These are phyloP conservation scores for Pythium sukuiense DNA, from an alignment of 352 stramenopile species.

Conservation along the genomic window DNA sequence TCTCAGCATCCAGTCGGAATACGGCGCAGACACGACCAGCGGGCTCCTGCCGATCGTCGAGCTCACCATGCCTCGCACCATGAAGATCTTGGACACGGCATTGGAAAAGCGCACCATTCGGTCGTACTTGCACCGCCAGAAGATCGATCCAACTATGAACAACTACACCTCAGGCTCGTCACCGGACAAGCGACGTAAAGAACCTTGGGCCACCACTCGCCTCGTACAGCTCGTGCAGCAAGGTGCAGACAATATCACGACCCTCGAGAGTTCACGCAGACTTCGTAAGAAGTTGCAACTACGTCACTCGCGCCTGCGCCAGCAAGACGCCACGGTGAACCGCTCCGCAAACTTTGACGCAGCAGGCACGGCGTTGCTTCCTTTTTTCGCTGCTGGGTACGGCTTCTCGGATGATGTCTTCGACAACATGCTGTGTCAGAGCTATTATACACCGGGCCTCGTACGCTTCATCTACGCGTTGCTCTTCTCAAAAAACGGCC, in stretches of 20 bases:
- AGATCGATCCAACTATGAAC: constrained; percentile 21
- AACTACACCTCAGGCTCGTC: not conserved
- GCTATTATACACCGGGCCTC: constrained; percentile 62
- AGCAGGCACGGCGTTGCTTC: constrained; percentile 39
- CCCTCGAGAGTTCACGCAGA: constrained; percentile 38
- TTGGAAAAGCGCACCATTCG: constrained; percentile 47
- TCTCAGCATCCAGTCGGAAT: constrained; percentile 59
- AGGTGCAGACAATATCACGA: constrained; percentile 30
- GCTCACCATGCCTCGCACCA: constrained; percentile 57
- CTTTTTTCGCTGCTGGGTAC: constrained; percentile 68
- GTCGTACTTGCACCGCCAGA: constrained; percentile 37
- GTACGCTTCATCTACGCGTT: constrained; percentile 64
- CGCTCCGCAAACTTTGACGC: constrained; percentile 40
- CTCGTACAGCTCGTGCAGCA: constrained; percentile 22
- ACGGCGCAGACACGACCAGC: constrained; percentile 39
- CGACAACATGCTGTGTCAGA: constrained; percentile 74
- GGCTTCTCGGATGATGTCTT: constrained; percentile 66
- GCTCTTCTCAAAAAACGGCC: constrained; percentile 61
- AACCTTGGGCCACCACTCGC: not conserved
- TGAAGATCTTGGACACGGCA: constrained; percentile 71
- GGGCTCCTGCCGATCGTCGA: constrained; percentile 61
- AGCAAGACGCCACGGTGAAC: constrained; percentile 36
- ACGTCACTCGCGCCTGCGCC: constrained; percentile 39
- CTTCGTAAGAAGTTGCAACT: constrained; percentile 42
- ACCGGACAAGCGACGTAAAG: not conserved